A percentile compares a stretch with the other conserved stretches of the same genome.
phyloP scores from a whole-genome alignment of 1,284 basidiomycete genomes.

The Neotropicomus parvogracilis region DNA sequence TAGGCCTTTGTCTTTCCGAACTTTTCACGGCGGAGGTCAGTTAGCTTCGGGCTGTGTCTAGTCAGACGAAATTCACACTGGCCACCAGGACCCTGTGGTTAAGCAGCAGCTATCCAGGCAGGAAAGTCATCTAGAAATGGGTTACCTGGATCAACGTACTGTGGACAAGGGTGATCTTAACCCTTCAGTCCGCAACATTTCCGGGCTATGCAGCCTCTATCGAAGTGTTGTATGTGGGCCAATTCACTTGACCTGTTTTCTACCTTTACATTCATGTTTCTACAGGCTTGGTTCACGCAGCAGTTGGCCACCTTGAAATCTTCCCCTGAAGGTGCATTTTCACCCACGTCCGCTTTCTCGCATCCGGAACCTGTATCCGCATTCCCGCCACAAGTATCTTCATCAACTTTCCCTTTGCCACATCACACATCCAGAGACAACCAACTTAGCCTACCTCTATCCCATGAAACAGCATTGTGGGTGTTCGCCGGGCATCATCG shows the following conservation, averaged over 20 bases:
- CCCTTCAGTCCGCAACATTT: constrained; percentile 69
- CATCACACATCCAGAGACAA: constrained; percentile 35
- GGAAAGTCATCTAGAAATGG: constrained; percentile 74
- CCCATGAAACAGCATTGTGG: constrained; percentile 82
- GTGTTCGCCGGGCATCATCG: constrained; percentile 31
- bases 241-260: neutral
- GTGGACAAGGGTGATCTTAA: constrained; percentile 73
- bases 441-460: constrained; percentile 70
- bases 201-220: constrained; percentile 78
- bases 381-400: constrained; percentile 49
- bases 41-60: constrained; percentile 4
- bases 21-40: constrained; percentile 45
- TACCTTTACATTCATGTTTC: constrained; percentile 10
- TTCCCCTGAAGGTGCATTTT: constrained; percentile 51
- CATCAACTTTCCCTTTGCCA: constrained; percentile 36
- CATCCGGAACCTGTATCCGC: constrained; percentile 49
- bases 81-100: constrained; percentile 40
- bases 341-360: constrained; percentile 46
- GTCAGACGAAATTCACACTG: constrained; percentile 1
- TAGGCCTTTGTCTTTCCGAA: constrained; percentile 69
- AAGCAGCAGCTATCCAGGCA: constrained; percentile 61
- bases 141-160: constrained; percentile 50
- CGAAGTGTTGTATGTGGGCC: constrained; percentile 72
- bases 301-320: constrained; percentile 67
- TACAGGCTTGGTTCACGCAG: constrained; percentile 79